A percentile compares a stretch with the other conserved stretches of the same genome.
Conservation (phyloP, 2,329 filamentous ascomycete species). For the Rhynchosporium graminicola region DNA sequence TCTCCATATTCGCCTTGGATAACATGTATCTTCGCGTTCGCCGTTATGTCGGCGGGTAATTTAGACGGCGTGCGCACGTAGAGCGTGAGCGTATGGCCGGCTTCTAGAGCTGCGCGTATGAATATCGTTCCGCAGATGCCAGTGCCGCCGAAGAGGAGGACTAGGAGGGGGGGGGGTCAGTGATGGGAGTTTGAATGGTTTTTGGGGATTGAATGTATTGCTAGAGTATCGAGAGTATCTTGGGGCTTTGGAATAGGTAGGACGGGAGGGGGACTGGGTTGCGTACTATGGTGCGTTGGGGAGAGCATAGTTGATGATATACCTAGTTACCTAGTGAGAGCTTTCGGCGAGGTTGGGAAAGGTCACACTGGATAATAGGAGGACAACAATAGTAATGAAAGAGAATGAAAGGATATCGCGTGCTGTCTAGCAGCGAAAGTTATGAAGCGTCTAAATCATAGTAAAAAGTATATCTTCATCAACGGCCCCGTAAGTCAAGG, state of each 20-base stretch:
- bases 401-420: neutral
- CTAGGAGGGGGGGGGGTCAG: slow-evolving; percentile 25
- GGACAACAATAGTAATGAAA: neutral
- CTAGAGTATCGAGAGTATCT: too few species aligned
- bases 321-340: neutral
- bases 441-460: neutral
- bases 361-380: too few species aligned
- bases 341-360: too few species aligned
- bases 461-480: neutral
- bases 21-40: slow-evolving; percentile 26
- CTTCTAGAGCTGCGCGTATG: slow-evolving; percentile 31
- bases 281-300: slow-evolving; percentile 25
- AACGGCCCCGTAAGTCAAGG: too few species aligned
- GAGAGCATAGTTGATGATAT: slow-evolving; percentile 7
- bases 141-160: slow-evolving; percentile 33
- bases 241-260: too few species aligned
- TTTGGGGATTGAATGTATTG: too few species aligned
- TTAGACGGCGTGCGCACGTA: slow-evolving; percentile 35
- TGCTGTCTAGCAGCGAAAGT: neutral
- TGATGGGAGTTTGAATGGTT: slow-evolving; percentile 1
- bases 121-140: slow-evolving; percentile 33
- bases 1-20: slow-evolving; percentile 32
- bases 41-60: slow-evolving; percentile 31
- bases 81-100: slow-evolving; percentile 31
- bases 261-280: too few species aligned